phyloP scores from a whole-genome alignment of 1,284 basidiomycete species.

The Tilletia setariae region DNA sequence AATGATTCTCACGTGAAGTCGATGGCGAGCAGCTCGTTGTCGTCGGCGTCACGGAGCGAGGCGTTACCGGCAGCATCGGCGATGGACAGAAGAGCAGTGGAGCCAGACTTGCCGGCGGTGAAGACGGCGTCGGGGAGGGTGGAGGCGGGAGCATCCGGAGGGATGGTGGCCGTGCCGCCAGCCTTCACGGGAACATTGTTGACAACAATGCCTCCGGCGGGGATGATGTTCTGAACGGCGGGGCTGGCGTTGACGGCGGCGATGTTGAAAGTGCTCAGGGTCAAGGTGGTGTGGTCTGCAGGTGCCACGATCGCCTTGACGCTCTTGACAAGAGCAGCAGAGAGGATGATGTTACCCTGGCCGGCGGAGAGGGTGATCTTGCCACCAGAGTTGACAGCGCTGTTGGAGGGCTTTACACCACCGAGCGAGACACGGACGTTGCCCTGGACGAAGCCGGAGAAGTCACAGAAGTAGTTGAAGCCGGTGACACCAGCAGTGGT shows the following conservation, averaged over 20 bases:
- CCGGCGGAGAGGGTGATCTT: background rate
- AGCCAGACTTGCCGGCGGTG: slow-evolving; percentile 10
- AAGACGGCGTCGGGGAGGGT: slow-evolving; percentile 11
- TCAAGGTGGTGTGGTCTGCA: slow-evolving; percentile 4
- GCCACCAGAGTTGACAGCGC: background rate
- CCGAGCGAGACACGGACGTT: slow-evolving; percentile 14
- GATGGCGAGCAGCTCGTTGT: slow-evolving; percentile 4
- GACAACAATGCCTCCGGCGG: background rate
- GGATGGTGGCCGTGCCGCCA: background rate
- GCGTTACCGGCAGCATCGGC: slow-evolving; percentile 5
- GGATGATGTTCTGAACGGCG: background rate
- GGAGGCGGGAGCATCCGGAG: background rate
- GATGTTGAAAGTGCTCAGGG: slow-evolving; percentile 7
- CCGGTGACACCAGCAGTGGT: slow-evolving; percentile 9
- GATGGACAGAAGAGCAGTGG: slow-evolving; percentile 1
- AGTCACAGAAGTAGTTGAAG: slow-evolving; percentile 11
- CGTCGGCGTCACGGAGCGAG: slow-evolving; percentile 1
- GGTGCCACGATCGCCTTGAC: background rate
- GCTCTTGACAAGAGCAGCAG: background rate
- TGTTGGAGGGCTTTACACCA: background rate
- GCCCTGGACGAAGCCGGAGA: slow-evolving; percentile 12
- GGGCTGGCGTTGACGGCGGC: slow-evolving; percentile 1
- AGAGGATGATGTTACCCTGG: slow-evolving; percentile 16
- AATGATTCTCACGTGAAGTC: no score
- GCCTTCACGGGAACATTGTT: background rate